Base-by-base conservation (phyloP, 2,329 filamentous ascomycete genomes). In the Exophiala spinifera region DNA sequence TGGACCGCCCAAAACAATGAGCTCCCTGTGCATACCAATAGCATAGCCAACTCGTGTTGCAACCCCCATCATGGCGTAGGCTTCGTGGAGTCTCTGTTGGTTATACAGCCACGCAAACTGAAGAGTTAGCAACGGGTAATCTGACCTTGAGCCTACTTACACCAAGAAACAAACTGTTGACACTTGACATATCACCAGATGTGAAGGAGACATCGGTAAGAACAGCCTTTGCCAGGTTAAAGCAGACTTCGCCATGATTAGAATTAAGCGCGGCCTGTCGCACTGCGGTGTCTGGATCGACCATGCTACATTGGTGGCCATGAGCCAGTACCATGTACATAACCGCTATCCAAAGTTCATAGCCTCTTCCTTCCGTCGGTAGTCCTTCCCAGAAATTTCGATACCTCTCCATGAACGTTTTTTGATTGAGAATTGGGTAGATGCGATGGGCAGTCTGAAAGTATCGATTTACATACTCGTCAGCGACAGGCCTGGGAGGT, bases 271-370 rank as follows among this genome's bases (percentile, higher is more conserved):
- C 54, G 21, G 23, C 33, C 17, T 34, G 17, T 21, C 54, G 53
- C 4, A 53, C 34, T 8, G 10, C 28, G 10, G 40, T 31, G 33
- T 57, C 54, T 13, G 54, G 50, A 46, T 57, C 54, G n/a, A 53
- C 34, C 20, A 48, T 15, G 20, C 54, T 53, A 20, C 34, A 52
- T 46, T 57, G 54, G 33, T 57, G 54, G 8, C 54, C 54, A 25
- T 53, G 49, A 4, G 54, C 54, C 25, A 57, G 34, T 6, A 49
- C 50, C 54, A 57, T 57, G 46, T 49, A 57, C 54, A 57, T 49
- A 13, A 57, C 49, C 4, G 49, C 54, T 8, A 42, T 46, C 54
- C 54, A 57, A 21, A 43, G 20, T 20, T 48, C 49, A 42, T 52
- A 56, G 8, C 53, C 49, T 19, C 49, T 43, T 3, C 54, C 54